Base-by-base conservation (phyloP, 805 yeast genomes). In the Torulaspora quercuum region DNA sequence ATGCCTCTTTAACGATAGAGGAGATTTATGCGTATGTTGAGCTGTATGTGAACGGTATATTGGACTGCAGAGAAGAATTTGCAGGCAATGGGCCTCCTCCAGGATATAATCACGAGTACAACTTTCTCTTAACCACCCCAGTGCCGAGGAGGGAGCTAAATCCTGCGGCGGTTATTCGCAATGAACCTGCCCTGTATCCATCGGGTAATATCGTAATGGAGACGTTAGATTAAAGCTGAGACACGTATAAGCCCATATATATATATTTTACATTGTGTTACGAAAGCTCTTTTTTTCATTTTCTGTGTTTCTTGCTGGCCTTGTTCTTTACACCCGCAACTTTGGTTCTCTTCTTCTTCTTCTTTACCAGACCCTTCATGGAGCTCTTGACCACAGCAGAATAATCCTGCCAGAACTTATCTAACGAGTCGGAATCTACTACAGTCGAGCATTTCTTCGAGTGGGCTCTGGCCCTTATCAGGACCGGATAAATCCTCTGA, bases 11-110 rank as follows among this genome's bases (percentile, higher is more conserved):
- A 9, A 51, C 69, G 1, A 59, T 86, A 1, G 78, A 75, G 37
- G 88, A 83, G 35, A 62, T 90, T 9, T 82, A 80, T 53, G 82
- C 88, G 7, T 80, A 68, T 52, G 82, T 80, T 11, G 94, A 84
- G 45, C 64, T 81, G 44, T 49, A 59, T 17, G 57, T 53, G 25
- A 50, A 49, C 20, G 61, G 60, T 4, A 20, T 61, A n/a, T 17
- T 62, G 9, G 44, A 39, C 16, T 37, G 49, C 3, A 36, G 53
- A 13, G 44, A 42, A 27, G 25, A 14, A 2, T 43, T 54, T 12
- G 43, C 48, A 9, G 41, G 36, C 2, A 42, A 45, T 5, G 51
- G 52, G 5, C 57, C 52, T 8, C 73, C 73, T 4, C 55, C 45
- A 5, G 57, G 54, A 8, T 80, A 73, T 46, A 44, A 41, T 1